These are phyloP conservation scores for Pelargonium myrrhifolium DNA, from an alignment of 441 rosid genomes.

Conservation along the genomic window DNA sequence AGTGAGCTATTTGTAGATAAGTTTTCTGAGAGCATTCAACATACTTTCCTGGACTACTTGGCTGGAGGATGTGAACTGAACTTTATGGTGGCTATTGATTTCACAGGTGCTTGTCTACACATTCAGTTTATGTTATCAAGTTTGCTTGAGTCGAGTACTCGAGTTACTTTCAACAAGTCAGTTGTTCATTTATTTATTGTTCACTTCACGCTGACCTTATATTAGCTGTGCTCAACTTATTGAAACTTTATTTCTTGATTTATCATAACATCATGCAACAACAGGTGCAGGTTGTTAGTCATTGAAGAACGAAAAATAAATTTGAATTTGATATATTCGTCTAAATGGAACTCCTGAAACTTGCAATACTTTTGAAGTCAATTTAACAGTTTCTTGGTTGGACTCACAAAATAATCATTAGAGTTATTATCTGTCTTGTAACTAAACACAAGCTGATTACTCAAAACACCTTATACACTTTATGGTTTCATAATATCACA, in stretches of 20 bases:
- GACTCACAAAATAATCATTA: not conserved
- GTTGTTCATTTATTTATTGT: too few relatives aligned
- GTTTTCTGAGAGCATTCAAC: slow-evolving; percentile 56
- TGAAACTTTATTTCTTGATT: not conserved
- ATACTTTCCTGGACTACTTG: slow-evolving; percentile 78
- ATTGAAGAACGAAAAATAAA: too few relatives aligned
- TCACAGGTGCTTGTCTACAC: slow-evolving; percentile 54
- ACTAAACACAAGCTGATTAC: not conserved
- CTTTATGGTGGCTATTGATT: slow-evolving; percentile 95
- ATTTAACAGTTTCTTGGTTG: not conserved
- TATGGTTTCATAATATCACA: not conserved
- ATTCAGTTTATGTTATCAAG: not conserved
- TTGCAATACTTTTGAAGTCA: not conserved
- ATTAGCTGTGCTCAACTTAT: slow-evolving; percentile 7
- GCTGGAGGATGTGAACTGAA: slow-evolving; percentile 75
- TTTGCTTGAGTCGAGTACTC: not conserved
- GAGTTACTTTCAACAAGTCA: too few relatives aligned
- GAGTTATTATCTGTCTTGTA: not conserved
- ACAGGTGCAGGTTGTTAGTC: not conserved
- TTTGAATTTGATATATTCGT: not conserved
- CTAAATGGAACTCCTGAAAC: not conserved
- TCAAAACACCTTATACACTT: not conserved
- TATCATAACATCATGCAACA: not conserved
- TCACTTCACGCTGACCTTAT: slow-evolving; percentile 4
- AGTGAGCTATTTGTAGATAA: slow-evolving; percentile 66